phyloP scores from a whole-genome alignment of 1,284 basidiomycete species.

The Irpex sp. region DNA sequence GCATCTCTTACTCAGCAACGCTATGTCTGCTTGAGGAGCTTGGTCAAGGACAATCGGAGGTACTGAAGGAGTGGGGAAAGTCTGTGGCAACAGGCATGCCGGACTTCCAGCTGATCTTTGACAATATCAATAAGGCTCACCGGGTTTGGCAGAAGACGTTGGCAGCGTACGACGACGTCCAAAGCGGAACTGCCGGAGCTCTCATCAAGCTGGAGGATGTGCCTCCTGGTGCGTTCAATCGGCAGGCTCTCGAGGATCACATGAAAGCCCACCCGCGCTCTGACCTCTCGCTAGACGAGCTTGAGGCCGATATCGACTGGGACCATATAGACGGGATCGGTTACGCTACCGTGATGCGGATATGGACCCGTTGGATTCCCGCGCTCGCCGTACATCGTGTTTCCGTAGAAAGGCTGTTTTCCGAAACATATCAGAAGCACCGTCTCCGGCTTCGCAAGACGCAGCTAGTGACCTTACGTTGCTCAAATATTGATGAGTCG shows the following conservation, averaged over 20 bases:
- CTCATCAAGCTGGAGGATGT: conserved; percentile 8
- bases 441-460: not conserved
- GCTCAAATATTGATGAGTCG: conserved; percentile 1
- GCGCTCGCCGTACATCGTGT: not conserved
- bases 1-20: not conserved
- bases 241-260: not conserved
- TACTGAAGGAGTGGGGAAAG: not conserved
- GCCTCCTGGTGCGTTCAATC: conserved; percentile 1
- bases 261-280: not conserved
- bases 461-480: not conserved
- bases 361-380: not conserved
- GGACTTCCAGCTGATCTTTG: not conserved
- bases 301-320: conserved; percentile 3
- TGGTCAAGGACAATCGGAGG: not conserved
- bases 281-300: not conserved
- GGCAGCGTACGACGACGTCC: not conserved
- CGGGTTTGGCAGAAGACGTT: not conserved
- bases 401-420: not conserved
- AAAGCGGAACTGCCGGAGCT: conserved; percentile 6
- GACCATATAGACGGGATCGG: not conserved
- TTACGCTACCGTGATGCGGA: not conserved
- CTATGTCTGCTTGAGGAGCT: not conserved
- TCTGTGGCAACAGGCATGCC: not conserved
- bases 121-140: conserved; percentile 6
- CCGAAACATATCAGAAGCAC: not conserved